These are phyloP conservation scores for Lyophyllum shimeji DNA, from an alignment of 768 basidiomycete species.

Conservation along the genomic window DNA sequence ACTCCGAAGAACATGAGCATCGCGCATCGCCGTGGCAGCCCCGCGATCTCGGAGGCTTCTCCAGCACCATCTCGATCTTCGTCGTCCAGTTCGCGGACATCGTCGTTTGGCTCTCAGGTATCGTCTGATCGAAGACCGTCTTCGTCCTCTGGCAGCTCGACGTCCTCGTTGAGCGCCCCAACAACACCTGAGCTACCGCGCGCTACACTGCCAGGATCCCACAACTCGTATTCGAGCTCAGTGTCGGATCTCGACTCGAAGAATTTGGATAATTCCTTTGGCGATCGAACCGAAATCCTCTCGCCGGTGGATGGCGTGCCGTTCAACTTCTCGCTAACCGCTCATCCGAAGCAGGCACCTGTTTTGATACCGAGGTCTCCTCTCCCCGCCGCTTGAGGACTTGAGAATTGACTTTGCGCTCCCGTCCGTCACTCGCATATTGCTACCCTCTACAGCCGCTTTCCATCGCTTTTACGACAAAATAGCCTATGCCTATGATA, in stretches of 20 bases:
- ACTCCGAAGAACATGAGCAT: constrained; percentile 16
- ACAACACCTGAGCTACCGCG: constrained; percentile 11
- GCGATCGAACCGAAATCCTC: neutral
- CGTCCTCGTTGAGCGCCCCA: constrained; percentile 12
- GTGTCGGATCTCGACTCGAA: constrained; percentile 12
- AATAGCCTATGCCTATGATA: constrained; percentile 16
- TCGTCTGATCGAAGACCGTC: constrained; percentile 13
- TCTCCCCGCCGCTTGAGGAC: neutral
- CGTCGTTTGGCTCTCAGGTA: constrained; percentile 7
- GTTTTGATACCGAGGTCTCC: neutral
- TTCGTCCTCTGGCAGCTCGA: constrained; percentile 15
- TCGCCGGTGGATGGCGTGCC: neutral
- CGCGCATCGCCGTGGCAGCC: constrained; percentile 13
- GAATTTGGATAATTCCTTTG: constrained; percentile 1
- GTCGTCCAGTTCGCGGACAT: constrained; percentile 10
- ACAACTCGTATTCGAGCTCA: neutral
- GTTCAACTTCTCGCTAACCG: neutral
- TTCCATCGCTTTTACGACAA: neutral
- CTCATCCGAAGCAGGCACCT: neutral
- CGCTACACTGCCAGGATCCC: constrained; percentile 1
- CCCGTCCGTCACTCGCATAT: neutral
- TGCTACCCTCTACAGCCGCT: neutral
- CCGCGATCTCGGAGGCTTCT: constrained; percentile 10
- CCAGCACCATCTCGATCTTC: constrained; percentile 9
- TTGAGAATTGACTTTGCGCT: neutral